Evolutionary conservation across 208 protist species (phyloP).

Genomic region (Crithidia expoeki): DNA sequence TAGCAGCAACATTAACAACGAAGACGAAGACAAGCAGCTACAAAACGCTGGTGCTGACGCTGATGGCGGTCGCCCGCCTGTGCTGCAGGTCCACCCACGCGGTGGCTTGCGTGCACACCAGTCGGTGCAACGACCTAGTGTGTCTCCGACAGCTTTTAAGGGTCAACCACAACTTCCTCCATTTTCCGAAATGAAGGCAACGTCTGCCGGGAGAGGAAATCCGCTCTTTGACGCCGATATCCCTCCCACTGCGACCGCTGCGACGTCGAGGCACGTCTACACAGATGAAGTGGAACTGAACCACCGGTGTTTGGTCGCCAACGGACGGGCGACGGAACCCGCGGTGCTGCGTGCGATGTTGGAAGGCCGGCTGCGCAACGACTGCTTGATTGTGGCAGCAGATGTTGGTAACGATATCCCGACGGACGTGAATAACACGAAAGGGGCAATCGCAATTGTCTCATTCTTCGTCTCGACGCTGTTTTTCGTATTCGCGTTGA

Average conservation of each 20-base stretch:
- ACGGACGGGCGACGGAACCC: conserved; percentile 10
- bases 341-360: conserved; percentile 19
- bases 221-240: background rate
- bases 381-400: conserved; percentile 26
- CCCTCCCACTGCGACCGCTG: background rate
- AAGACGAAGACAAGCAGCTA: background rate
- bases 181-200: background rate
- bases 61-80: background rate
- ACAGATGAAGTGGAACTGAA: conserved; percentile 11
- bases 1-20: background rate
- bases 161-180: background rate
- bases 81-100: background rate
- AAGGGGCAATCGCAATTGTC: conserved; percentile 9
- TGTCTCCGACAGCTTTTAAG: background rate
- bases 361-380: conserved; percentile 20
- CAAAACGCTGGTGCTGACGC: background rate
- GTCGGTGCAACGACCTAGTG: background rate
- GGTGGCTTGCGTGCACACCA: background rate
- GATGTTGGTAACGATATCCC: conserved; percentile 34
- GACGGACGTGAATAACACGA: conserved; percentile 13
- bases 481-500: conserved; percentile 7
- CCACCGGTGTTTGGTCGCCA: conserved; percentile 21
- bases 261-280: conserved; percentile 1
- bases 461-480: conserved; percentile 15
- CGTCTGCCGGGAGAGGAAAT: too few species aligned